A percentile compares a stretch with the other conserved stretches of the same genome.
Conservation (phyloP, 1,284 basidiomycete species). For the Heliocybe sulcata region DNA sequence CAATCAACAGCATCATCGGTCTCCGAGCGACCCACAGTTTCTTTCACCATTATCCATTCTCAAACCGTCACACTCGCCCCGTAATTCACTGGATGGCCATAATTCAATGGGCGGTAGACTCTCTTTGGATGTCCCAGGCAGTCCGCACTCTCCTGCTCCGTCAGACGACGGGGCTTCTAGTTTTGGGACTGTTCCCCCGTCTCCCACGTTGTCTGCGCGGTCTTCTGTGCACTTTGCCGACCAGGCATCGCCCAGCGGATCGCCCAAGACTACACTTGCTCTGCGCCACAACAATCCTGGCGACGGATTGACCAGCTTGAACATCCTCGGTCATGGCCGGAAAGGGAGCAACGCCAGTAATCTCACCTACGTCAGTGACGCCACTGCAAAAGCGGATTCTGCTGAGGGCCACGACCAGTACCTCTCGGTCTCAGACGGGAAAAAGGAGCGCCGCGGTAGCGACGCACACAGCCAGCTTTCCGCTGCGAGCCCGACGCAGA, state of each 20-base stretch:
- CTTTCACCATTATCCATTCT: neutral
- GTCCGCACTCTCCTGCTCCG: constrained; percentile 9
- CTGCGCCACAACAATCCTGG: constrained; percentile 71
- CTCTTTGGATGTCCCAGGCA: neutral
- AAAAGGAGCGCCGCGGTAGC: constrained; percentile 19
- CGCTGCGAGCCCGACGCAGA: constrained; percentile 28
- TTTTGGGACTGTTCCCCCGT: constrained; percentile 39
- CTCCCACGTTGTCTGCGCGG: constrained; percentile 61
- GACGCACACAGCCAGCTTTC: constrained; percentile 18
- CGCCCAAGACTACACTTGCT: constrained; percentile 36
- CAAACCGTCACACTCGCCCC: neutral
- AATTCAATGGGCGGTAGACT: no score
- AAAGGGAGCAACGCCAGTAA: constrained; percentile 39
- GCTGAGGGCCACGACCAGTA: neutral
- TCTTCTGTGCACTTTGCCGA: constrained; percentile 50
- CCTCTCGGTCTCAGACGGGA: neutral
- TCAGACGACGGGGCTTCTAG: constrained; percentile 32
- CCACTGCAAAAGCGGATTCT: constrained; percentile 20
- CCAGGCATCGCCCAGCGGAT: neutral
- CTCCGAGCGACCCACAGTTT: neutral
- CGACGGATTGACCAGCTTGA: constrained; percentile 46
- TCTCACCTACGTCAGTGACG: constrained; percentile 27
- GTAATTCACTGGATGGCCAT: neutral
- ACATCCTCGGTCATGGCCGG: constrained; percentile 48
- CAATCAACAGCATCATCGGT: neutral